Percentiles rank a stretch among this genome's conserved stretches.
These are phyloP conservation scores for Saccharomycopsis fermentans DNA, from an alignment of 805 yeast genomes.

Conservation along the genomic window DNA sequence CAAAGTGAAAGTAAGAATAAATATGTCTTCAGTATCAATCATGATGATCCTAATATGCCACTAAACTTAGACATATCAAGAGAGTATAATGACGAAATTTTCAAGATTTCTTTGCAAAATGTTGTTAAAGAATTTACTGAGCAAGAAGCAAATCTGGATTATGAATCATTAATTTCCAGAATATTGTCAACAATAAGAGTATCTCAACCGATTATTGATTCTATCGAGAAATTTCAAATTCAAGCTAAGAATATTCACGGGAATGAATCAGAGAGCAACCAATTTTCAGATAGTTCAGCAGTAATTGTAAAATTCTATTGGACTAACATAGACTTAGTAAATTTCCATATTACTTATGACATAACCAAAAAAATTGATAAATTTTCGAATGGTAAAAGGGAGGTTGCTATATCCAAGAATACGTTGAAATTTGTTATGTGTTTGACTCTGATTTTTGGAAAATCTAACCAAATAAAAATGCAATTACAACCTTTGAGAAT, in stretches of 20 bases:
- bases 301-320: conserved; percentile 10
- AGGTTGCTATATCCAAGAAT: conserved; percentile 4
- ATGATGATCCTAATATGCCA: neutral
- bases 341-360: conserved; percentile 12
- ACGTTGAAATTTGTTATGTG: conserved; percentile 1
- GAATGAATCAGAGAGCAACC: neutral
- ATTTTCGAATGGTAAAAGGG: neutral
- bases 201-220: conserved; percentile 4
- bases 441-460: neutral
- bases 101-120: neutral
- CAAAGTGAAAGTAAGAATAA: neutral
- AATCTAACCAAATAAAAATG: conserved; percentile 1
- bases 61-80: neutral
- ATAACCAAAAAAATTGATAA: conserved; percentile 5
- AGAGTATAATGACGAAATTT: neutral
- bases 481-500: conserved; percentile 11
- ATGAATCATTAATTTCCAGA: neutral
- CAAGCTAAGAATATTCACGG: neutral
- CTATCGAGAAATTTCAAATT: conserved; percentile 3
- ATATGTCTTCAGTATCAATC: conserved; percentile 4
- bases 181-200: conserved; percentile 5
- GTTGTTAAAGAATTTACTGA: neutral
- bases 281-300: neutral
- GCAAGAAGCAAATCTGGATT: neutral
- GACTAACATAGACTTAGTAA: conserved; percentile 4